Base-by-base conservation (phyloP, 352 stramenopile species). In the Globisporangium camurandrum region DNA sequence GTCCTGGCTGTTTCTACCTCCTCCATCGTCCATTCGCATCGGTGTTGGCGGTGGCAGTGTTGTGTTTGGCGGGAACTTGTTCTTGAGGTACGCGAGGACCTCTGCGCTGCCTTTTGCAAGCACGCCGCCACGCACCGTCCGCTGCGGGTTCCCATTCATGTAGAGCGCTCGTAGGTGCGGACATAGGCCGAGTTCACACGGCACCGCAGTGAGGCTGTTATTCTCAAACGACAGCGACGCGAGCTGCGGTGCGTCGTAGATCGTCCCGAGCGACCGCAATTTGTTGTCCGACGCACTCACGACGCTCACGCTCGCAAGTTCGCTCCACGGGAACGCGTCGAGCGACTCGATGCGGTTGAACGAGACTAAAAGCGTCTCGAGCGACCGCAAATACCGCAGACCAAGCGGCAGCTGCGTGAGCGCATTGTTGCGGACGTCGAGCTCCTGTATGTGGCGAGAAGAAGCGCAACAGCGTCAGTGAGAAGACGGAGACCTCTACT, bases 61-160 rank as follows among this genome's bases (percentile, higher is more conserved):
- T 0, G 69, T 46, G 17, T 70, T 66, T 1, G 61, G 66, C 1
- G 77, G 78, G 4, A 89, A 57, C 40, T 88, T 91, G 56, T 90
- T 91, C 51, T 88, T 89, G 42, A 93, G 64, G 46, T 89, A 87
- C 19, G 57, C 59, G 27, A 92, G 51, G 54, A 93, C 77, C 49
- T 84, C 75, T 3, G 69, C 52, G 46, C 74, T 91, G 27, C 83
- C 84, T 60, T 91, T 88, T 51, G 77, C 71, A 24, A 95, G 75
- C 26, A 88, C 63, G 11, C 46, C 70, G 1, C 76, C 72, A 20
- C 84, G 75, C 12, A 95, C 69, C 2, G 77, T 88, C 44, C 85
- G 80, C 46, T 94, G 83, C 9, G 84, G 84, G 49, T 93, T 95
- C 7, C 81, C 81, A 41, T 88, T 91, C 60, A 95, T 76, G 61